Conservation (phyloP, 768 basidiomycete species). For the Coprinopsis marcescibilis region DNA sequence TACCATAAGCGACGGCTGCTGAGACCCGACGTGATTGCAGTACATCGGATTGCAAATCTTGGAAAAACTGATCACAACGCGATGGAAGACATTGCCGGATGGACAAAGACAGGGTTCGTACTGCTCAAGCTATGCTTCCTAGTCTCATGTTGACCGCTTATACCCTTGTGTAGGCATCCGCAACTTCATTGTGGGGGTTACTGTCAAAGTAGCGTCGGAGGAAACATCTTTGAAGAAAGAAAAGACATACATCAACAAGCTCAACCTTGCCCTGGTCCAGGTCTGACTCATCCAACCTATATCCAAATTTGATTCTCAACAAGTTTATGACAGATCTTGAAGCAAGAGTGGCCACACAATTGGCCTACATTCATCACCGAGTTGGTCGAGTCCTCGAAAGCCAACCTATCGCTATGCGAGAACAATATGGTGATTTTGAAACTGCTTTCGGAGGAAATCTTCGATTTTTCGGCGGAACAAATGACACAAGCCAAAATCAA, state of each 20-base stretch:
- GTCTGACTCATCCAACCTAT: conserved; percentile 31
- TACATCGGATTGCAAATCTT: conserved; percentile 96
- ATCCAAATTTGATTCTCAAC: conserved; percentile 1
- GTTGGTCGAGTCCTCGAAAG: conserved; percentile 95
- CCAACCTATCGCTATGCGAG: conserved; percentile 93
- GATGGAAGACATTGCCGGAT: conserved; percentile 95
- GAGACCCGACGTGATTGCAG: conserved; percentile 34
- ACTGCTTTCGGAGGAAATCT: conserved; percentile 96
- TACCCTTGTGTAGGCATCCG: conserved; percentile 62
- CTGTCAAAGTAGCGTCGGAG: conserved; percentile 90
- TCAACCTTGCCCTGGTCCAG: conserved; percentile 94
- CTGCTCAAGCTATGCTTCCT: neutral
- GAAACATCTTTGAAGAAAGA: conserved; percentile 84
- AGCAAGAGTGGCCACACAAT: conserved; percentile 99
- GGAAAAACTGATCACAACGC: conserved; percentile 88
- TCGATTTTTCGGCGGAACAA: conserved; percentile 97
- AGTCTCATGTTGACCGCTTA: neutral
- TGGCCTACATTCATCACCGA: conserved; percentile 98
- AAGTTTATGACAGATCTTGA: conserved; percentile 69
- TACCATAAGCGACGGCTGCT: neutral
- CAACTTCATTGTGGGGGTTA: conserved; percentile 92
- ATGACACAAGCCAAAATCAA: conserved; percentile 98
- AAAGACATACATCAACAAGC: conserved; percentile 92
- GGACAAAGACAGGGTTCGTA: conserved; percentile 81
- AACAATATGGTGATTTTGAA: conserved; percentile 99